These are phyloP conservation scores for Zoysia matrella DNA, from an alignment of 202 grass and related monocot genomes.

Conservation along the genomic window DNA sequence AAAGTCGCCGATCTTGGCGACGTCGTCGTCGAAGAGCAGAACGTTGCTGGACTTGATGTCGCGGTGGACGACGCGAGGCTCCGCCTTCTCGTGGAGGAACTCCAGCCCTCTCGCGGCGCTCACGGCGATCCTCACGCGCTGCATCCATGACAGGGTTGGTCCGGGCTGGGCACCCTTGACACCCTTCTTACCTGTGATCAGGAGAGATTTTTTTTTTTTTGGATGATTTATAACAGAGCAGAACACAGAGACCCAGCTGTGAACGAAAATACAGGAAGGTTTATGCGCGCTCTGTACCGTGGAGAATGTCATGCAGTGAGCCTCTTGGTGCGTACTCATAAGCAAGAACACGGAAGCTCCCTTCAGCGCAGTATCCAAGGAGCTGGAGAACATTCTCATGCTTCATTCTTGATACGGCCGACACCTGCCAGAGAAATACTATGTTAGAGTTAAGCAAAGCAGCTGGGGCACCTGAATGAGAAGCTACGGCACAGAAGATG, in stretches of 20 bases:
- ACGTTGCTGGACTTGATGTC: slow-evolving; percentile 85
- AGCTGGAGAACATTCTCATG: slow-evolving; percentile 84
- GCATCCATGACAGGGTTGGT: slow-evolving; percentile 50
- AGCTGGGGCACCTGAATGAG: neutral
- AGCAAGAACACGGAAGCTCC: slow-evolving; percentile 73
- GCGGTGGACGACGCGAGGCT: slow-evolving; percentile 56
- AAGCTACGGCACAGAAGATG: neutral
- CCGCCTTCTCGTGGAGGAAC: slow-evolving; percentile 56
- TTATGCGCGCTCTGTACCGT: slow-evolving; percentile 53
- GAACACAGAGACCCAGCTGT: neutral
- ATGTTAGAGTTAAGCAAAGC: neutral
- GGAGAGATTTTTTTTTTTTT: neutral
- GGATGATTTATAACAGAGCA: neutral
- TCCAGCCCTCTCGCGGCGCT: slow-evolving; percentile 50
- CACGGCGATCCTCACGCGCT: slow-evolving; percentile 48
- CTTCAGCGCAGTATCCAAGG: slow-evolving; percentile 69
- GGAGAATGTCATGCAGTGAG: slow-evolving; percentile 84
- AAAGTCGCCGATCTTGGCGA: slow-evolving; percentile 47
- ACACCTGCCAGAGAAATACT: slow-evolving; percentile 53
- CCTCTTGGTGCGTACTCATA: slow-evolving; percentile 81
- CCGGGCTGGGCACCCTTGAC: slow-evolving; percentile 45
- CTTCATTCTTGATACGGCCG: slow-evolving; percentile 74
- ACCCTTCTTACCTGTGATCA: slow-evolving; percentile 47
- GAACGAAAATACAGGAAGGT: slow-evolving; percentile 4
- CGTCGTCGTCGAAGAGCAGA: slow-evolving; percentile 49